Conservation (phyloP, 371 early-diverging fungal genomes). For the Chytridium lagenaria region DNA sequence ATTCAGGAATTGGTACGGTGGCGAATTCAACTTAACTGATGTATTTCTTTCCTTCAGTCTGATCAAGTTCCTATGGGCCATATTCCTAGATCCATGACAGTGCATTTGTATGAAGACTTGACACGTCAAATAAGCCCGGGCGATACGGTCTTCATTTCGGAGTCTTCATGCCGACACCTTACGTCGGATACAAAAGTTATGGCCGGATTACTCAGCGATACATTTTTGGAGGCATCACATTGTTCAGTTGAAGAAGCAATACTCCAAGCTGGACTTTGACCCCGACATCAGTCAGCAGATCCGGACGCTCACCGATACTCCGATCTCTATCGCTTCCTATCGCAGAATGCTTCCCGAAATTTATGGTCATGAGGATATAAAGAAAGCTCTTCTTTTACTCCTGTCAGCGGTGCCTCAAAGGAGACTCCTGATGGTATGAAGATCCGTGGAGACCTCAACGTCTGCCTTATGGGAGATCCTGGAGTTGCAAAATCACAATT, state of each 20-base stretch:
- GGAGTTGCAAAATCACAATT: slow-evolving; percentile 99
- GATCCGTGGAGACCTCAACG: slow-evolving; percentile 95
- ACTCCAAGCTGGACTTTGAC: slow-evolving; percentile 78
- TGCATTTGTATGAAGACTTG: slow-evolving; percentile 85
- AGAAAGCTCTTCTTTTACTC: slow-evolving; percentile 88
- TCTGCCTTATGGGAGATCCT: slow-evolving; percentile 98
- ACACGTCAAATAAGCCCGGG: slow-evolving; percentile 91
- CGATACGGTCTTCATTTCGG: slow-evolving; percentile 91
- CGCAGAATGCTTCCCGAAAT: slow-evolving; percentile 95
- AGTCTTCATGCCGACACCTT: slow-evolving; percentile 94
- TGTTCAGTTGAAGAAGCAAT: slow-evolving; percentile 85
- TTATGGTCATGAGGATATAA: slow-evolving; percentile 96
- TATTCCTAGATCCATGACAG: slow-evolving; percentile 95
- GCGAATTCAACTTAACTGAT: not conserved
- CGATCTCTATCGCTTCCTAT: slow-evolving; percentile 83
- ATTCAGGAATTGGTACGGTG: slow-evolving; percentile 86
- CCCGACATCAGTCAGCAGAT: slow-evolving; percentile 67
- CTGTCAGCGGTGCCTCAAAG: slow-evolving; percentile 88
- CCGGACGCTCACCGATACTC: slow-evolving; percentile 67
- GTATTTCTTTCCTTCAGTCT: slow-evolving; percentile 57
- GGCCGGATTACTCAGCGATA: slow-evolving; percentile 96
- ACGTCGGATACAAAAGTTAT: slow-evolving; percentile 92
- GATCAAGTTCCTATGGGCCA: slow-evolving; percentile 99
- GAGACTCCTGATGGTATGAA: slow-evolving; percentile 89
- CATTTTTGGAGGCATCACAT: slow-evolving; percentile 92